Evolutionary conservation across 1,284 basidiomycete genomes (phyloP).

Genomic region (Amylostereum areolatum): DNA sequence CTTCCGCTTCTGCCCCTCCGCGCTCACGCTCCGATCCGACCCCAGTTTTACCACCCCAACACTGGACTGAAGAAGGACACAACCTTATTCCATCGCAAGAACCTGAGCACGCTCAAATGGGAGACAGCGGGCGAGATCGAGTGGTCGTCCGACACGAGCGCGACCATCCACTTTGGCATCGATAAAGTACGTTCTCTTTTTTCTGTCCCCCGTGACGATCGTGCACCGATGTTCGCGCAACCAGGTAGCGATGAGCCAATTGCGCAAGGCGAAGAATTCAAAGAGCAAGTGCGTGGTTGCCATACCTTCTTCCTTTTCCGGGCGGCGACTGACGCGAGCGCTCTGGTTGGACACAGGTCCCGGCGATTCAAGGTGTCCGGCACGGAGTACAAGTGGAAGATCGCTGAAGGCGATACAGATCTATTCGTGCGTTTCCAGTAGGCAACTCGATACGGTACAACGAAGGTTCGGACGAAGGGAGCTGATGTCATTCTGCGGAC

Average conservation of each 20-base stretch:
- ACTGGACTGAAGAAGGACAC: slow-evolving; percentile 37
- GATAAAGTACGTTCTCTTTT: slow-evolving; percentile 31
- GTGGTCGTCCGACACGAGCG: slow-evolving; percentile 41
- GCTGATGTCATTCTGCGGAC: background rate
- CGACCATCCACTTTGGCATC: slow-evolving; percentile 43
- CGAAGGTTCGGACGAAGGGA: too few relatives aligned
- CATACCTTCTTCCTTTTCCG: background rate
- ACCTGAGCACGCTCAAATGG: slow-evolving; percentile 34
- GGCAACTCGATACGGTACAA: background rate
- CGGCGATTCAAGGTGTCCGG: slow-evolving; percentile 47
- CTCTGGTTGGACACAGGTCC: slow-evolving; percentile 28
- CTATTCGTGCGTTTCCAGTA: slow-evolving; percentile 35
- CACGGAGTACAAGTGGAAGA: slow-evolving; percentile 56
- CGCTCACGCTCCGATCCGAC: background rate
- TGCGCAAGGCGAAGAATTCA: slow-evolving; percentile 43
- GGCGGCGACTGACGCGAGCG: background rate
- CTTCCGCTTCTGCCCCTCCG: background rate
- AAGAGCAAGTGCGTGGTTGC: slow-evolving; percentile 39
- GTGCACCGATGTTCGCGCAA: background rate
- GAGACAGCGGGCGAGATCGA: slow-evolving; percentile 49
- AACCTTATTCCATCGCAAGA: slow-evolving; percentile 46
- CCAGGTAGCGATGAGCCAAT: slow-evolving; percentile 40
- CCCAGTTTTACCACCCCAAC: slow-evolving; percentile 48
- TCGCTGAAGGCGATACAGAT: slow-evolving; percentile 36
- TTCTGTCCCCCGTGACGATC: background rate